These are phyloP conservation scores for Fusarium denticulatum DNA, from an alignment of 2,329 filamentous ascomycete genomes.

Conservation along the genomic window DNA sequence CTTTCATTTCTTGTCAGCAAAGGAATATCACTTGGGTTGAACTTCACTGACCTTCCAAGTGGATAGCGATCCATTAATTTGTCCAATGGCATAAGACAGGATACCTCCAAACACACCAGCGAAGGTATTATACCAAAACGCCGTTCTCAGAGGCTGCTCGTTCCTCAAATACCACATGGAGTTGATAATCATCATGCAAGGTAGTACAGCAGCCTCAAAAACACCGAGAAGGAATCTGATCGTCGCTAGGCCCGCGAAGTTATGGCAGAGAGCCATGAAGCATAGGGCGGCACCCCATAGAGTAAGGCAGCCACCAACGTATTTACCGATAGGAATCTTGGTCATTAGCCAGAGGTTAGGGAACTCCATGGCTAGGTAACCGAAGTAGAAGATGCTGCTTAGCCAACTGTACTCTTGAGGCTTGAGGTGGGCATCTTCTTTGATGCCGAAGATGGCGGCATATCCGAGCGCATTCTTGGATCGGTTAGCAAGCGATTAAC, in stretches of 20 bases:
- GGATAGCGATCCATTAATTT: constrained; percentile 40
- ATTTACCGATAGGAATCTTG: constrained; percentile 30
- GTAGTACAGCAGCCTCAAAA: constrained; percentile 42
- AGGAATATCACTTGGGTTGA: accelerated
- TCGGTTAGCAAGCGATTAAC: accelerated
- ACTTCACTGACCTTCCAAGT: constrained; percentile 32
- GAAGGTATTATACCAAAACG: constrained; percentile 47
- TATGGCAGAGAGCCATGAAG: constrained; percentile 40
- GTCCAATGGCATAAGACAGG: constrained; percentile 44
- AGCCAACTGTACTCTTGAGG: constrained; percentile 73
- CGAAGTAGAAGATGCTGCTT: constrained; percentile 53
- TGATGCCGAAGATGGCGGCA: constrained; percentile 36
- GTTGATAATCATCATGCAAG: constrained; percentile 44
- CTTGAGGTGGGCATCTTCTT: constrained; percentile 38
- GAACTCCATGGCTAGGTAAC: constrained; percentile 61
- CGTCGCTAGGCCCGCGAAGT: constrained; percentile 37
- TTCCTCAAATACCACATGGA: constrained; percentile 48
- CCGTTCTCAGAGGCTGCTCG: constrained; percentile 46
- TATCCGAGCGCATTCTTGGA: neutral
- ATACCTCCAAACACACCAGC: constrained; percentile 47
- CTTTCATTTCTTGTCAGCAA: accelerated
- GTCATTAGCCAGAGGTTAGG: constrained; percentile 48
- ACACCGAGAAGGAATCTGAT: constrained; percentile 46
- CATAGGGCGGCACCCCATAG: constrained; percentile 37
- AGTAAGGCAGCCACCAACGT: constrained; percentile 32